These are phyloP conservation scores for Tremellales sp. DNA, from an alignment of 1,284 basidiomycete genomes.

Conservation along the genomic window DNA sequence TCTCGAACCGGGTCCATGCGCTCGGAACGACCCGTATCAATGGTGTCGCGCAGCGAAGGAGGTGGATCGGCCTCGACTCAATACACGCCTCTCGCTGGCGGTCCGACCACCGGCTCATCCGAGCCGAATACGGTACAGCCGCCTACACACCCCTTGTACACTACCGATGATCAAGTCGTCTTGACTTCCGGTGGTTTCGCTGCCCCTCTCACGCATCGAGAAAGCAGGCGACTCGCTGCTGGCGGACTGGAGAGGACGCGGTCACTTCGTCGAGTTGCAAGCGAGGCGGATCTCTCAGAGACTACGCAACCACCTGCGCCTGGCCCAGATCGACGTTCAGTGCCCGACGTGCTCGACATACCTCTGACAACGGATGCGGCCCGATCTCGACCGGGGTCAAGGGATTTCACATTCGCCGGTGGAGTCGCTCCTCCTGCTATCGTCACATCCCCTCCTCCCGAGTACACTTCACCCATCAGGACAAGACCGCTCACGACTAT, in stretches of 20 bases:
- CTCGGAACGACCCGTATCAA: constrained; percentile 17
- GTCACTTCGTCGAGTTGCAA: constrained; percentile 41
- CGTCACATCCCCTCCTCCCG: constrained; percentile 11
- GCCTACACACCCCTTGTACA: constrained; percentile 10
- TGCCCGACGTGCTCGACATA: constrained; percentile 6
- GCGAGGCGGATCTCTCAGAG: constrained; percentile 41
- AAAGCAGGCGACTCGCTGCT: constrained; percentile 37
- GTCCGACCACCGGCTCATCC: background rate
- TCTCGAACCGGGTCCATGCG: constrained; percentile 16
- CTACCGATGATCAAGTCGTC: constrained; percentile 42
- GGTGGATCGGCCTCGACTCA: constrained; percentile 39
- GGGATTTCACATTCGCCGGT: constrained; percentile 39
- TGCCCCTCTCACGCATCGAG: constrained; percentile 34
- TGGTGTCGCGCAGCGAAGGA: constrained; percentile 16
- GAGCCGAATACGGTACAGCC: constrained; percentile 9
- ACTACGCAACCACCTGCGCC: background rate
- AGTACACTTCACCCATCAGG: constrained; percentile 7
- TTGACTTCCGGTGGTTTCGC: constrained; percentile 36
- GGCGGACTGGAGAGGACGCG: constrained; percentile 26
- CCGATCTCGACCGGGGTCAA: constrained; percentile 15
- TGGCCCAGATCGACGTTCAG: constrained; percentile 6
- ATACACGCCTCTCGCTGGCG: constrained; percentile 11
- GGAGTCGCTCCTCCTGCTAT: constrained; percentile 30
- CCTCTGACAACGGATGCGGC: constrained; percentile 27
- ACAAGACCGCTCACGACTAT: background rate